Evolutionary conservation across 2,329 filamentous ascomycete genomes (phyloP), one percentile per base, ranked within the genome.

Genomic region (Fusarium euwallaceae): DNA sequence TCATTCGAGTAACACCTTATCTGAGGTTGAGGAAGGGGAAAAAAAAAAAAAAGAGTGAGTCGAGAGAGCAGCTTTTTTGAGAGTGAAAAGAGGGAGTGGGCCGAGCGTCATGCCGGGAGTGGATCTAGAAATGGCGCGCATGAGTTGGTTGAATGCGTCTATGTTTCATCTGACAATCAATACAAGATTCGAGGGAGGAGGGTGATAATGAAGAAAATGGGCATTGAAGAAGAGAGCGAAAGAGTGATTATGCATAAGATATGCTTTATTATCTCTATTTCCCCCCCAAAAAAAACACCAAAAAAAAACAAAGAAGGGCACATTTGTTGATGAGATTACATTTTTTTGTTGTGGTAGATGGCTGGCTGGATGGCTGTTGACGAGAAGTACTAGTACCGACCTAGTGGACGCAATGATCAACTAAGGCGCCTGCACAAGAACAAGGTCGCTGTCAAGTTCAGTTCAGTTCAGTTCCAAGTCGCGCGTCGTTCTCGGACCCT

Each of bases 1-100:
- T 76, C 45, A 64, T 72, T 60, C 17, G 61, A 76, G 66, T 72
- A 67, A 72, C 64, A 70, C 66, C 76, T 78, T 78, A 78, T 78
- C 76, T 78, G 68, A 74, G 67, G 71, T 61, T 48, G 43, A 48
- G 20, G 24, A 48, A 22, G 43, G n/a, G n/a, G n/a, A n/a, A 16
- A 48, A 48, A 12, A 24, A 24, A 24, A 11, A 24, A n/a, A n/a
- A 17, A 17, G n/a, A 43, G 20, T 43, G 41, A 43, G 41, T 43
- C 20, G 41, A 22, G 37, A 20, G 39, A 20, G 41, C 22, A 22
- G 24, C n/a, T 24, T 20, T 43, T 43, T 45, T 67, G 60, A 32
- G n/a, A 60, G 41, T 27, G 29, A 37, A 27, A 45, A 53, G 41
- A 53, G 64, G 37, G 51, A 72, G 60, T 72, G 67, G 20, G 2